Evolutionary conservation across 768 basidiomycete genomes (phyloP).

Genomic region (Fistulinella prunicolor): DNA sequence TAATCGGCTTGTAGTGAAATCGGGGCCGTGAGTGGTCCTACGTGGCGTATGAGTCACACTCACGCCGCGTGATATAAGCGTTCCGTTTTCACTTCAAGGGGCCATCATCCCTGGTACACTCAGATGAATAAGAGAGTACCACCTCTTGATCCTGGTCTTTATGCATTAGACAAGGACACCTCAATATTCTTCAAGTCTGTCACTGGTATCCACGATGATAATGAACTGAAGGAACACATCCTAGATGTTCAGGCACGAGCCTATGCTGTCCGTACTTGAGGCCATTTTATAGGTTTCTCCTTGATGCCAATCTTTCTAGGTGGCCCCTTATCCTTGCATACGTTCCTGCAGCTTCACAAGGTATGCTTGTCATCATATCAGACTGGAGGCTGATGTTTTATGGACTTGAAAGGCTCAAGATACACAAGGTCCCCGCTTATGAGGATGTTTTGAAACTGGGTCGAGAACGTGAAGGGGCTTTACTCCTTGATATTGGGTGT

Average conservation of each 20-base stretch:
- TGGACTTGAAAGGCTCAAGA: slow-evolving; percentile 16
- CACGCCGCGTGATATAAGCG: no score
- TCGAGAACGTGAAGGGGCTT: slow-evolving; percentile 32
- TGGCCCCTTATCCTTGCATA: slow-evolving; percentile 25
- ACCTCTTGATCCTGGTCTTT: slow-evolving; percentile 15
- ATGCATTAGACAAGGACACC: slow-evolving; percentile 10
- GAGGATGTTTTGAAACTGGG: slow-evolving; percentile 34
- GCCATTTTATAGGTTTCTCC: neutral
- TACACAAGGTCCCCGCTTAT: slow-evolving; percentile 21
- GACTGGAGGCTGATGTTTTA: neutral
- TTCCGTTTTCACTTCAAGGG: neutral
- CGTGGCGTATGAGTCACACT: no score
- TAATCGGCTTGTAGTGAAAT: no score
- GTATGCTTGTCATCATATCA: slow-evolving; percentile 3
- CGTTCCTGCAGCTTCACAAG: slow-evolving; percentile 15
- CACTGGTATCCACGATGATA: slow-evolving; percentile 31
- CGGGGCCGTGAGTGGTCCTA: no score
- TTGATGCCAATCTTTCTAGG: slow-evolving; percentile 7
- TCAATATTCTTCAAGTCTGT: slow-evolving; percentile 27
- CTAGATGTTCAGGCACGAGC: slow-evolving; percentile 33
- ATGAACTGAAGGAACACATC: slow-evolving; percentile 32
- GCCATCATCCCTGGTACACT: neutral
- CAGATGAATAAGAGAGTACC: neutral
- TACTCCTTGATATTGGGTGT: slow-evolving; percentile 46
- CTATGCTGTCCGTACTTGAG: slow-evolving; percentile 25